Percentiles rank a stretch among this genome's conserved stretches.
Evolutionary conservation across 2,329 filamentous ascomycete genomes (phyloP).

Genomic region (Paraphoma sp.): DNA sequence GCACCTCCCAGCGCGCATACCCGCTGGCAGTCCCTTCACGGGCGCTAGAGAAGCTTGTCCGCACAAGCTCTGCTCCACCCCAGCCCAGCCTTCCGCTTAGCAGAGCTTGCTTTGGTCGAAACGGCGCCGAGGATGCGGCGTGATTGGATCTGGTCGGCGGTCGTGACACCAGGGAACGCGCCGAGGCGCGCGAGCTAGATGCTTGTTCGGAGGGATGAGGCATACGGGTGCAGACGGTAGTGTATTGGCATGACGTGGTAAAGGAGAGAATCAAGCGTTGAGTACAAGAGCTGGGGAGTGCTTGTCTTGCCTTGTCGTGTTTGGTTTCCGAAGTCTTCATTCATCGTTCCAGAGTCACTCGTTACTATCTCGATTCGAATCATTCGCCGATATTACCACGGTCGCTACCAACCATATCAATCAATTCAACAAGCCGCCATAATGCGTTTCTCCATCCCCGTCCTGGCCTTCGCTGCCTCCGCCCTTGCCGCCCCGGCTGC

Average conservation of each 20-base stretch:
- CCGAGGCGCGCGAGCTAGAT: too few relatives aligned
- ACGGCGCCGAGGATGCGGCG: neutral
- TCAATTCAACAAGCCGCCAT: neutral
- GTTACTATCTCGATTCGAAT: neutral
- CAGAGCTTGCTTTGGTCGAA: neutral
- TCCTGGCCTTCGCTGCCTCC: neutral
- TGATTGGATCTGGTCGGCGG: neutral
- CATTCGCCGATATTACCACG: neutral
- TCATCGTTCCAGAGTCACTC: neutral
- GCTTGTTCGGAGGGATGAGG: too few relatives aligned
- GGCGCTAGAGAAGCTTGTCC: conserved; percentile 2
- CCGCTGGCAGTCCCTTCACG: neutral
- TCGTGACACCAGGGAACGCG: neutral
- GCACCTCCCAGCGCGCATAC: neutral
- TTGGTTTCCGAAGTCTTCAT: neutral
- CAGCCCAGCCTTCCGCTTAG: conserved; percentile 2
- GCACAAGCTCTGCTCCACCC: conserved; percentile 1
- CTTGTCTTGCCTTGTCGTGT: neutral
- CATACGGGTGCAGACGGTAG: neutral
- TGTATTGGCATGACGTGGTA: conserved; percentile 4
- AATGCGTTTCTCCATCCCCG: conserved; percentile 1
- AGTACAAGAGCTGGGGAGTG: neutral
- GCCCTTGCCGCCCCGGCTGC: neutral
- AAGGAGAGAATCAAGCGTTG: neutral
- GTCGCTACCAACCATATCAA: neutral